phyloP scores from a whole-genome alignment of 345 rosid genomes.

The Balakata baccata region DNA sequence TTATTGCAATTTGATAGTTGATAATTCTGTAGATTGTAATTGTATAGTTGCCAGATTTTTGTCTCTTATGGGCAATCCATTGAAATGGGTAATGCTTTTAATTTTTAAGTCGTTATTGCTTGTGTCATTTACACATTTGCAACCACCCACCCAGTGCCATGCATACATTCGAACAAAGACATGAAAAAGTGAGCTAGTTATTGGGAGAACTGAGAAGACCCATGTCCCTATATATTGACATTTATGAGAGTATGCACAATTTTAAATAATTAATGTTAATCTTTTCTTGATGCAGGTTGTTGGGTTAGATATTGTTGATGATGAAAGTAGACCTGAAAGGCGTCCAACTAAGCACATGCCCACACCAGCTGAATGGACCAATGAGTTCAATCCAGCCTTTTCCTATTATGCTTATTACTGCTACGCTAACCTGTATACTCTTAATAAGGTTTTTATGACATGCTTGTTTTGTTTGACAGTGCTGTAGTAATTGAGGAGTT shows the following conservation, averaged over 20 bases:
- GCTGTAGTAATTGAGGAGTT: background rate
- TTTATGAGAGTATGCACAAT: background rate
- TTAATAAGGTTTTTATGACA: conserved; percentile 38
- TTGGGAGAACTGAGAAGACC: background rate
- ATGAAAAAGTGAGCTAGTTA: background rate
- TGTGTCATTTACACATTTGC: background rate
- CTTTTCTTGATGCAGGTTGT: conserved; percentile 42
- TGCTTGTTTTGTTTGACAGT: conserved; percentile 7
- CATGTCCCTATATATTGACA: background rate
- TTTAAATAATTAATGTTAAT: conserved; percentile 13
- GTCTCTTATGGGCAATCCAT: background rate
- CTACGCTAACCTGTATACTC: conserved; percentile 49
- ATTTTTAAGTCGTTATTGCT: background rate
- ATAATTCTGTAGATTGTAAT: background rate
- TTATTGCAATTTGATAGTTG: background rate
- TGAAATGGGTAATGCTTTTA: background rate
- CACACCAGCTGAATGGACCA: conserved; percentile 52
- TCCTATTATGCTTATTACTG: conserved; percentile 59
- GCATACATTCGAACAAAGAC: background rate
- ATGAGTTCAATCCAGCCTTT: conserved; percentile 54
- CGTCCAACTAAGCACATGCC: conserved; percentile 65
- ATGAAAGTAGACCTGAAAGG: conserved; percentile 60
- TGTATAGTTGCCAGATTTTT: background rate
- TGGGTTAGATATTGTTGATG: conserved; percentile 59
- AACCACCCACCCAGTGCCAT: background rate